Conservation (phyloP, 129 eudicot species). For the Logfia minima region DNA sequence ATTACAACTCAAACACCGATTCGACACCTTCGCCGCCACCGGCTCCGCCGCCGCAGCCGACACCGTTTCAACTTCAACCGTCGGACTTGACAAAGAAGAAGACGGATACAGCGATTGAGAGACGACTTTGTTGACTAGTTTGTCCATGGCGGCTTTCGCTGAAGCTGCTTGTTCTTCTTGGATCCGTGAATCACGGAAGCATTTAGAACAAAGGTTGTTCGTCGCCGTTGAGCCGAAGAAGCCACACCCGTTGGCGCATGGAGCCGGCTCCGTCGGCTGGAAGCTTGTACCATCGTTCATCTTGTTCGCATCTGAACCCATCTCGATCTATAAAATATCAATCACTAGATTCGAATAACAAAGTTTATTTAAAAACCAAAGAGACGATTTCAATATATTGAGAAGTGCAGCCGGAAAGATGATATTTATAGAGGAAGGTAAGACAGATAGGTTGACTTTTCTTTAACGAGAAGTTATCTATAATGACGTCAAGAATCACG, state of each 20-base stretch:
- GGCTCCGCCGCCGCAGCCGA: conserved; percentile 14
- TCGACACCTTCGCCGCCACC: conserved; percentile 26
- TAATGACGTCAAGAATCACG: conserved; percentile 11
- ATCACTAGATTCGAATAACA: background rate
- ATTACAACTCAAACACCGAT: conserved; percentile 54
- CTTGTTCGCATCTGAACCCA: conserved; percentile 62
- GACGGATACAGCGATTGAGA: background rate
- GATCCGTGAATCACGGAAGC: conserved; percentile 43
- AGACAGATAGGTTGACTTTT: conserved; percentile 12
- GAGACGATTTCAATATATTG: background rate
- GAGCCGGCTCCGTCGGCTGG: conserved; percentile 52
- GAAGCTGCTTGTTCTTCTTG: conserved; percentile 51
- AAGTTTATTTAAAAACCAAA: background rate
- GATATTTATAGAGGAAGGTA: conserved; percentile 6
- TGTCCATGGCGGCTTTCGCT: conserved; percentile 50
- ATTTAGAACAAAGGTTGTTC: conserved; percentile 71
- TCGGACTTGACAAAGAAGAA: conserved; percentile 12
- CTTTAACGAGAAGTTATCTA: conserved; percentile 9
- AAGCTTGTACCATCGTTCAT: conserved; percentile 55
- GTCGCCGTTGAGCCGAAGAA: conserved; percentile 76
- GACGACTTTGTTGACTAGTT: conserved; percentile 27
- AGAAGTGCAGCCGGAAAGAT: background rate
- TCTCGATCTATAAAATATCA: conserved; percentile 3
- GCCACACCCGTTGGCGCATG: conserved; percentile 82
- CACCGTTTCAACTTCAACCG: background rate